These are phyloP conservation scores for Salvia splendens DNA, from an alignment of 257 asterid species.

Conservation along the genomic window DNA sequence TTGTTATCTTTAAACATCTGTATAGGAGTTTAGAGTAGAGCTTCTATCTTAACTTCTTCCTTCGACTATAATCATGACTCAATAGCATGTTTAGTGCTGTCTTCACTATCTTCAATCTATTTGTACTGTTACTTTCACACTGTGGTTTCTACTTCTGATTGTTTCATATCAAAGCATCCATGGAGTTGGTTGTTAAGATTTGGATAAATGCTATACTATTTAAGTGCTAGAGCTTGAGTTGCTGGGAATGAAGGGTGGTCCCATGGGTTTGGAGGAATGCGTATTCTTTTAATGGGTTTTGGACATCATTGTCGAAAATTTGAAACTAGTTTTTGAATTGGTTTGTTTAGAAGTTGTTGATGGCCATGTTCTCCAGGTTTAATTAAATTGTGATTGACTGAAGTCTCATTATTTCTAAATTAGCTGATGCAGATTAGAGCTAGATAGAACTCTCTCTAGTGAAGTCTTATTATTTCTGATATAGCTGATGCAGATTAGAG, in stretches of 20 bases:
- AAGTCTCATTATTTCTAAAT: constrained; percentile 19
- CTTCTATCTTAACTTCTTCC: constrained; percentile 34
- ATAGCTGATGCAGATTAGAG: too few relatives aligned
- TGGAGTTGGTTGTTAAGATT: constrained; percentile 33
- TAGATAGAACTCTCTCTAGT: constrained; percentile 14
- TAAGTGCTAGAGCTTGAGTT: constrained; percentile 13
- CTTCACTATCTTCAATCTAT: constrained; percentile 19
- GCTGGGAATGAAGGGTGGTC: constrained; percentile 31
- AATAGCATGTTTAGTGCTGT: constrained; percentile 30
- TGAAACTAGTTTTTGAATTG: constrained; percentile 19
- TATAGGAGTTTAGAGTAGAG: constrained; percentile 38
- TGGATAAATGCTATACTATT: constrained; percentile 11
- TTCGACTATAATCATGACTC: constrained; percentile 28
- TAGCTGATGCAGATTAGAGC: constrained; percentile 24
- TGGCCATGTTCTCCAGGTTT: constrained; percentile 25
- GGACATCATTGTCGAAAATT: constrained; percentile 21
- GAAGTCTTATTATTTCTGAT: too few relatives aligned
- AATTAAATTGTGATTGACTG: constrained; percentile 7
- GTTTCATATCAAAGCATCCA: constrained; percentile 21
- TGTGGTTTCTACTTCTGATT: too few relatives aligned
- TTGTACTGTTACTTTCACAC: constrained; percentile 1
- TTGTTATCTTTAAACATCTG: constrained; percentile 39
- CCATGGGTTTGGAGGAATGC: constrained; percentile 21
- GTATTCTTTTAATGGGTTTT: constrained; percentile 22
- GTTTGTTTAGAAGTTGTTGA: constrained; percentile 28